These are phyloP conservation scores for Spirogloea muscicola DNA, from an alignment of 139 green algal genomes.

Conservation along the genomic window DNA sequence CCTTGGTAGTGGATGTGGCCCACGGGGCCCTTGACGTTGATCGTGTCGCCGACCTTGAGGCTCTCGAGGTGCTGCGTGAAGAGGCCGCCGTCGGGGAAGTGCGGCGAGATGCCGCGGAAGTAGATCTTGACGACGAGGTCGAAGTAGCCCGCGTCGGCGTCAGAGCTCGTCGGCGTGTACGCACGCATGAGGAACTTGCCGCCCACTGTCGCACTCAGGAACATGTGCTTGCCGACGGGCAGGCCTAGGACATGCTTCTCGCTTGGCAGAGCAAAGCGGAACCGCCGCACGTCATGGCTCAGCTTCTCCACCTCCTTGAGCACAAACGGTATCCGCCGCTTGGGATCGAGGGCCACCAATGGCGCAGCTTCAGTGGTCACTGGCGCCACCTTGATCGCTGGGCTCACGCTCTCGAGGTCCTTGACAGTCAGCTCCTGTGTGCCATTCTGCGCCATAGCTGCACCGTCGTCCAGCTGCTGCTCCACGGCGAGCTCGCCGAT, in stretches of 20 bases:
- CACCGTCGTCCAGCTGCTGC: neutral
- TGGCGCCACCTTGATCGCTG: neutral
- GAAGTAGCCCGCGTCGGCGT: conserved; percentile 67
- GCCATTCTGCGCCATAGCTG: neutral
- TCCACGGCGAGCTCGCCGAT: conserved; percentile 38
- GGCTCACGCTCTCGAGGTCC: no score
- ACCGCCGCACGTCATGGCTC: conserved; percentile 76
- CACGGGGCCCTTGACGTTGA: conserved; percentile 85
- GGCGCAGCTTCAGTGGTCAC: neutral
- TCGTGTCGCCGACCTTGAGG: conserved; percentile 74
- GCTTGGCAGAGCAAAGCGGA: conserved; percentile 85
- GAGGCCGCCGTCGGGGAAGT: conserved; percentile 81
- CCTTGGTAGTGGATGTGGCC: conserved; percentile 82
- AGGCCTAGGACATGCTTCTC: conserved; percentile 80
- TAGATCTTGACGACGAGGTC: conserved; percentile 91
- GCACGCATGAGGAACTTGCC: conserved; percentile 85
- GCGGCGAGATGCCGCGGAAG: conserved; percentile 68
- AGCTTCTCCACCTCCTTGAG: conserved; percentile 74
- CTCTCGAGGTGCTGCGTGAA: conserved; percentile 66
- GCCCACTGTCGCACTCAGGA: conserved; percentile 63
- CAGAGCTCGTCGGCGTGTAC: conserved; percentile 79
- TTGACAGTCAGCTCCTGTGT: neutral
- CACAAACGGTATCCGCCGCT: conserved; percentile 69
- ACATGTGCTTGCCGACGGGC: conserved; percentile 88
- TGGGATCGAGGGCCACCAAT: conserved; percentile 67